phyloP scores from a whole-genome alignment of 2,329 filamentous ascomycete genomes.

The Cordyceps sp. region DNA sequence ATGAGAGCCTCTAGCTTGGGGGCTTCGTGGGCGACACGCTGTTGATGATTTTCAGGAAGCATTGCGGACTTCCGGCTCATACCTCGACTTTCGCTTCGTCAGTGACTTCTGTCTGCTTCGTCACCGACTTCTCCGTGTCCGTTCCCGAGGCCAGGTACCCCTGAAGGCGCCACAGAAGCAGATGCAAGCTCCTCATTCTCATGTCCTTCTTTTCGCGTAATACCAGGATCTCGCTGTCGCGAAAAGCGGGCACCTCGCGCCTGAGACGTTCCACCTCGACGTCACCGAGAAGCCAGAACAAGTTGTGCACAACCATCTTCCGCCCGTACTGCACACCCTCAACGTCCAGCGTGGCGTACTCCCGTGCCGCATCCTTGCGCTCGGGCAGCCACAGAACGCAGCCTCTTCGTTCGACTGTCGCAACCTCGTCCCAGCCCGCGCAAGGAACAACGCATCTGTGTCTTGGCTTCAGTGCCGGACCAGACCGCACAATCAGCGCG shows the following conservation, averaged over 20 bases:
- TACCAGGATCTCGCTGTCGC: constrained; percentile 23
- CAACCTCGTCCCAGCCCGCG: constrained; percentile 25
- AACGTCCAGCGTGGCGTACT: constrained; percentile 29
- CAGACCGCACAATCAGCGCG: constrained; percentile 18
- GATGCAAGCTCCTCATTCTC: constrained; percentile 26
- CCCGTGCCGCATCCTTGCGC: constrained; percentile 9
- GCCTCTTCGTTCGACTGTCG: constrained; percentile 21
- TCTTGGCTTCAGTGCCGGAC: constrained; percentile 7
- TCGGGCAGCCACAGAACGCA: constrained; percentile 26
- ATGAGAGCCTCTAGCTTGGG: no score
- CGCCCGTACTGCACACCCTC: constrained; percentile 13
- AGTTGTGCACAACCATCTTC: constrained; percentile 34
- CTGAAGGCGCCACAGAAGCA: constrained; percentile 40
- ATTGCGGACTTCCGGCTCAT: no score
- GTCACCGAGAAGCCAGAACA: constrained; percentile 31
- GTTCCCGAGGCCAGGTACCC: constrained; percentile 24
- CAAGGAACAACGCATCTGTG: constrained; percentile 24
- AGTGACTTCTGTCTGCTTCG: not conserved
- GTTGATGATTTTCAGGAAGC: no score
- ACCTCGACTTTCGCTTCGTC: no score
- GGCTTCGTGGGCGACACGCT: no score
- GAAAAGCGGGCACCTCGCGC: constrained; percentile 15
- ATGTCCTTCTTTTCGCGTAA: constrained; percentile 19
- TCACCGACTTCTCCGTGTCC: not conserved
- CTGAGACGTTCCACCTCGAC: constrained; percentile 24